These are phyloP conservation scores for Nematodospora valgi DNA, from an alignment of 805 yeast genomes.

Conservation along the genomic window DNA sequence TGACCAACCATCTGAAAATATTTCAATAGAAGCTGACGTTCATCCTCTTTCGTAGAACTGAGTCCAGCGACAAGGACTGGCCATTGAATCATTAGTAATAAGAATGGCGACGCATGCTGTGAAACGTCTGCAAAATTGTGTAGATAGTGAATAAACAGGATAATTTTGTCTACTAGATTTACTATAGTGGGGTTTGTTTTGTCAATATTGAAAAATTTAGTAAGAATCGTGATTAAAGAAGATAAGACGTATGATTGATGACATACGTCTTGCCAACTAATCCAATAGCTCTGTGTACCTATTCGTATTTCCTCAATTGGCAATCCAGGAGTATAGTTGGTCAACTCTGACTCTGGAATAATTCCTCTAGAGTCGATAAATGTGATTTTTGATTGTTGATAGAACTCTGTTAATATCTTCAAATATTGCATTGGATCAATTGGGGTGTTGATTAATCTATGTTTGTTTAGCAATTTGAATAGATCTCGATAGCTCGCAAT, in stretches of 20 bases:
- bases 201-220: slow-evolving; percentile 3
- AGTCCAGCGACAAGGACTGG: slow-evolving; percentile 5
- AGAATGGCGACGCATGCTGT: slow-evolving; percentile 9
- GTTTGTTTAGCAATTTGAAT: slow-evolving; percentile 24
- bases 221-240: slow-evolving; percentile 3
- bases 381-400: slow-evolving; percentile 1
- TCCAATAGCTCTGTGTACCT: slow-evolving; percentile 3
- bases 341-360: slow-evolving; percentile 2
- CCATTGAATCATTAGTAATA: slow-evolving; percentile 9
- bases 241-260: slow-evolving; percentile 7
- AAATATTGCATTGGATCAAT: slow-evolving; percentile 1
- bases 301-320: slow-evolving; percentile 9
- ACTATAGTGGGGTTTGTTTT: not conserved
- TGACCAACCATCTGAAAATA: slow-evolving; percentile 8
- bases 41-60: not conserved
- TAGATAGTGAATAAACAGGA: slow-evolving; percentile 3
- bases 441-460: slow-evolving; percentile 9
- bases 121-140: slow-evolving; percentile 7
- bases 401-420: slow-evolving; percentile 4
- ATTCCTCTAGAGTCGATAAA: slow-evolving; percentile 4
- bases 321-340: slow-evolving; percentile 6
- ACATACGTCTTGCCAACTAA: slow-evolving; percentile 9
- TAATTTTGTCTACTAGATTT: slow-evolving; percentile 1
- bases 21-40: slow-evolving; percentile 1
- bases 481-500: slow-evolving; percentile 28